Base-by-base conservation (phyloP, 768 basidiomycete genomes). In the Boletus rubescentipes region DNA sequence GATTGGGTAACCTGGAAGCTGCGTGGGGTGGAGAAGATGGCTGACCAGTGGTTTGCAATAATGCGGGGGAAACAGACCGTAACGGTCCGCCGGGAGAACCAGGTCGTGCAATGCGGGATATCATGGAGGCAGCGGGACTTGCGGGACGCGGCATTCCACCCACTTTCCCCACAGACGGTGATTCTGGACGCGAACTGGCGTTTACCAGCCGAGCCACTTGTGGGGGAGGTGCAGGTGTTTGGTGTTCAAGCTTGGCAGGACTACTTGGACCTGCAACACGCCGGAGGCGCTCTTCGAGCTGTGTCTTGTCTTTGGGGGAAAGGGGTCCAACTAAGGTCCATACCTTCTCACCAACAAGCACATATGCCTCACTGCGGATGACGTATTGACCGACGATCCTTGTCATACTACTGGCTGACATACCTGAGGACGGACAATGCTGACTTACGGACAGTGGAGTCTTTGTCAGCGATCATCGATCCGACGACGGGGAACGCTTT, bases 251-350 rank as follows among this genome's bases (percentile, higher is more conserved):
- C 36, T 68, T 75, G 38, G 67, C 68, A 26, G 78, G 78, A 50
- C 63, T 67, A 60, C 81, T 82, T 31, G 87, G 83, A 7, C 86
- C 87, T 30, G 85, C 76, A n/a, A 92, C 83, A 32, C 91, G 87
- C 42, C 90, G 86, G 29, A 97, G 73, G 9, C 92, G 82, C 65
- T 95, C 94, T 69, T 96, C 93, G 30, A 97, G 80, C 63, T 94
- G 91, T 9, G 92, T 93, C 65, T 90, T 93, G 65, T 95, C 93
- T 69, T 96, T 96, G 5, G 89, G 75, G 41, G 87, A 80, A 29
- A 97, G 74, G 9, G 77, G 61, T 1, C 91, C 91, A 40, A 93
- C 89, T 10, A 87, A 71, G 11, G 80, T 73, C 91, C 90, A 95
- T 12, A 94, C 82, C 61, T 85, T 88, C 63, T 96, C 93, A 18